Evolutionary conservation across 345 rosid genomes (phyloP).

Genomic region (Brassica cretica): DNA sequence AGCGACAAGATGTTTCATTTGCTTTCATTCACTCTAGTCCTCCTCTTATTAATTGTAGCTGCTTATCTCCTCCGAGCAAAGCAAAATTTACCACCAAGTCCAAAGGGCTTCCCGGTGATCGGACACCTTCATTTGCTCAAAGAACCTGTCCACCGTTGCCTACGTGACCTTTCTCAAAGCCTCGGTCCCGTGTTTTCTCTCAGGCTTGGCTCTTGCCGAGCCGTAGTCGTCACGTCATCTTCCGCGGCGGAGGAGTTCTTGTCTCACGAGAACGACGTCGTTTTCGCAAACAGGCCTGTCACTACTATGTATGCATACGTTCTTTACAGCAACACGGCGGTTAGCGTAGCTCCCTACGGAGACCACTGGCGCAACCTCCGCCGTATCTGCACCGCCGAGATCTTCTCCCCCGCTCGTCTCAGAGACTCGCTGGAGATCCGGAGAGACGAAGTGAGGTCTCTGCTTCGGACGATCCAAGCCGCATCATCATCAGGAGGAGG

Average conservation of each 20-base stretch:
- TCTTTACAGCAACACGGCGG: slow-evolving; percentile 42
- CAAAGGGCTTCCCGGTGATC: slow-evolving; percentile 15
- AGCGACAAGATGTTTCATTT: background rate
- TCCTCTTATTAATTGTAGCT: background rate
- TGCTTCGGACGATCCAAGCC: slow-evolving; percentile 8
- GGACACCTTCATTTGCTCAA: slow-evolving; percentile 35
- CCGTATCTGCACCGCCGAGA: slow-evolving; percentile 38
- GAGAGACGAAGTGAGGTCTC: slow-evolving; percentile 37
- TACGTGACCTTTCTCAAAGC: slow-evolving; percentile 29
- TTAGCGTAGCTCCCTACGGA: slow-evolving; percentile 41
- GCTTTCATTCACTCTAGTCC: background rate
- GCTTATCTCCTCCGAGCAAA: background rate
- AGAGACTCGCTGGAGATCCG: slow-evolving; percentile 19
- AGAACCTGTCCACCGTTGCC: slow-evolving; percentile 34
- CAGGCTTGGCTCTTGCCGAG: slow-evolving; percentile 41
- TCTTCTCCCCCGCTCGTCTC: slow-evolving; percentile 42
- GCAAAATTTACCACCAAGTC: slow-evolving; percentile 15
- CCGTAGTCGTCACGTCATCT: slow-evolving; percentile 42
- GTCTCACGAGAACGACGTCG: slow-evolving; percentile 40
- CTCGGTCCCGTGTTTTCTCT: slow-evolving; percentile 48
- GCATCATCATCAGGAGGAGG: background rate
- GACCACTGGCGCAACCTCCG: slow-evolving; percentile 61
- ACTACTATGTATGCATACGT: slow-evolving; percentile 18
- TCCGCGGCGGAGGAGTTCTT: slow-evolving; percentile 41
- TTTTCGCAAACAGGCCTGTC: slow-evolving; percentile 49